These are phyloP conservation scores for Leptographium radiaticola DNA, from an alignment of 2,329 filamentous ascomycete genomes.

Conservation along the genomic window DNA sequence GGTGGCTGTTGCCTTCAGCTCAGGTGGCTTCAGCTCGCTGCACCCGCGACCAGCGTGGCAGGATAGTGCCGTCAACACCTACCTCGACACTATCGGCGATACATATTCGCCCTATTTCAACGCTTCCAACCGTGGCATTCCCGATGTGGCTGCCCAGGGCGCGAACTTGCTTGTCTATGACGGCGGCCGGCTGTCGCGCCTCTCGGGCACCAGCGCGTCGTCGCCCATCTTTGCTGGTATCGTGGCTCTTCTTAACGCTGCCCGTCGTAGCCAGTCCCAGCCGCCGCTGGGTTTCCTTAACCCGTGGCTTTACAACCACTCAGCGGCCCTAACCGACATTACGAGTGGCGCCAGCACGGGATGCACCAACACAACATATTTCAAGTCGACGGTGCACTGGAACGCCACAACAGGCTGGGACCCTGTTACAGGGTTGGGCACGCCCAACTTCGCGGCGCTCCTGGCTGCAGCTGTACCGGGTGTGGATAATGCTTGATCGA, in stretches of 20 bases:
- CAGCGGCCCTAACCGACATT: slow-evolving; percentile 16
- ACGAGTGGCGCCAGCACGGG: slow-evolving; percentile 13
- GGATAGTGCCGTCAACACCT: slow-evolving; percentile 20
- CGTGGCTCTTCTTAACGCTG: slow-evolving; percentile 29
- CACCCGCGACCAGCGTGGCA: slow-evolving; percentile 30
- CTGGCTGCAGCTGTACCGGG: slow-evolving; percentile 3
- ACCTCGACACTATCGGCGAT: slow-evolving; percentile 25
- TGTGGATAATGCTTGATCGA: neutral
- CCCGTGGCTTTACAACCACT: slow-evolving; percentile 23
- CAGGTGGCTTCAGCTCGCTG: slow-evolving; percentile 34
- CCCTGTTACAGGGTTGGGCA: slow-evolving; percentile 19
- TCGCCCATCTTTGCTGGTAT: slow-evolving; percentile 27
- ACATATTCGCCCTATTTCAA: slow-evolving; percentile 32
- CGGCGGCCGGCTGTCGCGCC: slow-evolving; percentile 1
- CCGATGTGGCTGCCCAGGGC: slow-evolving; percentile 43
- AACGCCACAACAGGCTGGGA: slow-evolving; percentile 22
- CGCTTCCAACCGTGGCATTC: slow-evolving; percentile 28
- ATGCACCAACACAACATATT: slow-evolving; percentile 11
- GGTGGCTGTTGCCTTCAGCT: slow-evolving; percentile 16
- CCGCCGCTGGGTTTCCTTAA: slow-evolving; percentile 30
- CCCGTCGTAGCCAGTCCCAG: slow-evolving; percentile 21
- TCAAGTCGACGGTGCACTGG: slow-evolving; percentile 11
- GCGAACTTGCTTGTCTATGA: slow-evolving; percentile 16
- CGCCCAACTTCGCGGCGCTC: slow-evolving; percentile 12
- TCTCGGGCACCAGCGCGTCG: slow-evolving; percentile 23